phyloP scores from a whole-genome alignment of 345 rosid genomes.

The Stellera chamaejasme region DNA sequence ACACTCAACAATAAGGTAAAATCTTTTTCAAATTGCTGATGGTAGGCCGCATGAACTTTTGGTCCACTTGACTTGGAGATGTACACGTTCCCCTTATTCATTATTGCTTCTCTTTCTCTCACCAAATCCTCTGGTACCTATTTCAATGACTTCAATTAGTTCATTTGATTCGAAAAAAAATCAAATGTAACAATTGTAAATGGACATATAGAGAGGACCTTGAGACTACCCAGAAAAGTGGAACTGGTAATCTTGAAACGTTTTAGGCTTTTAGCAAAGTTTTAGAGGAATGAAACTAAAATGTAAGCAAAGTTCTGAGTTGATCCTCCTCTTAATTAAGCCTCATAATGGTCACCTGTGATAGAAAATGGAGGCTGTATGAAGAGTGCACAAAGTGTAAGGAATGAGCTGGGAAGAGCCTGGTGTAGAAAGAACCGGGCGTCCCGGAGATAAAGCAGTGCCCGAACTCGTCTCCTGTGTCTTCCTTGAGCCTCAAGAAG shows the following conservation, averaged over 20 bases:
- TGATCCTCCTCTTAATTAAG: too few relatives aligned
- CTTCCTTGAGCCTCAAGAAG: conserved; percentile 19
- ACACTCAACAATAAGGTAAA: too few relatives aligned
- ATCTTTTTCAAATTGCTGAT: conserved; percentile 17
- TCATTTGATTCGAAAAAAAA: too few relatives aligned
- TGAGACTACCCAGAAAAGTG: too few relatives aligned
- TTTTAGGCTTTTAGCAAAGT: too few relatives aligned
- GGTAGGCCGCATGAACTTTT: conserved; percentile 17
- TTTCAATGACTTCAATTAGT: too few relatives aligned
- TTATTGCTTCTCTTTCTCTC: conserved; percentile 1
- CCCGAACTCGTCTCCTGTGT: conserved; percentile 24
- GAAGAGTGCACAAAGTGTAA: conserved; percentile 37
- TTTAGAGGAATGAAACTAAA: too few relatives aligned
- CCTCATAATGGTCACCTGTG: conserved; percentile 22
- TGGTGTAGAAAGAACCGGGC: conserved; percentile 38
- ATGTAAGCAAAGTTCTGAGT: too few relatives aligned
- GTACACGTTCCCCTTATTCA: conserved; percentile 25
- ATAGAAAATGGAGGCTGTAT: conserved; percentile 43
- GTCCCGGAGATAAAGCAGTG: conserved; percentile 23
- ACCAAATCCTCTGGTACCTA: conserved; percentile 12
- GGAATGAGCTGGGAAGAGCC: conserved; percentile 34
- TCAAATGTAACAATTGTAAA: too few relatives aligned
- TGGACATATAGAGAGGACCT: too few relatives aligned
- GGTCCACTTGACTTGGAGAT: conserved; percentile 17
- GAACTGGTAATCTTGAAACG: too few relatives aligned